phyloP scores from a whole-genome alignment of 2,329 filamentous ascomycete species.

The Monosporascus sp. region DNA sequence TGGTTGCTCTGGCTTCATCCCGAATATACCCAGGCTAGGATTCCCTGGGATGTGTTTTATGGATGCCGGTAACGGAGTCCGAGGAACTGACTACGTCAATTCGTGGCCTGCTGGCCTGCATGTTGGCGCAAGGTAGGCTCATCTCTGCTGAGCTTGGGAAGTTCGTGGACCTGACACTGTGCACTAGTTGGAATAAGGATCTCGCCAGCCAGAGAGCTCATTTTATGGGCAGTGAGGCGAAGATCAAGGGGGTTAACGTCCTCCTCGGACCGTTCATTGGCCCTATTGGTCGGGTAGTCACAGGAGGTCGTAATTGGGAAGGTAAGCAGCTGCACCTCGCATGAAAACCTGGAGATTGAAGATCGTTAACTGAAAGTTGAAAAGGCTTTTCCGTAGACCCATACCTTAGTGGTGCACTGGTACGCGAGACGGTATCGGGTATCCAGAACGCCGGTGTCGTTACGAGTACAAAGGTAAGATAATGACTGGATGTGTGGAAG shows the following conservation, averaged over 20 bases:
- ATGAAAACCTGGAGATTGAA: not conserved
- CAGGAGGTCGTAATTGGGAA: slow-evolving; percentile 51
- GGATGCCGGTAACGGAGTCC: slow-evolving; percentile 11
- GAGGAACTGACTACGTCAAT: slow-evolving; percentile 11
- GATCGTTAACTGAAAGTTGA: not conserved
- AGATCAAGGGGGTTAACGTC: slow-evolving; percentile 63
- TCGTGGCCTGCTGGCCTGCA: slow-evolving; percentile 11
- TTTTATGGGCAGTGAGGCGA: slow-evolving; percentile 61
- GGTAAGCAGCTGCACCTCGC: slow-evolving; percentile 4
- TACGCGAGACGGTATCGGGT: slow-evolving; percentile 45
- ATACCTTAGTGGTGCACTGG: slow-evolving; percentile 39
- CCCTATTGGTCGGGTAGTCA: slow-evolving; percentile 45
- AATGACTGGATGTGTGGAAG: not conserved
- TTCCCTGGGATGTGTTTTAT: slow-evolving; percentile 12
- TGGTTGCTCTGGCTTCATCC: slow-evolving; percentile 12
- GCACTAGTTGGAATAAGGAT: slow-evolving; percentile 60
- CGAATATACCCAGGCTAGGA: slow-evolving; percentile 7
- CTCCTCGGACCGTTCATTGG: slow-evolving; percentile 61
- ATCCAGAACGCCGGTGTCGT: slow-evolving; percentile 29
- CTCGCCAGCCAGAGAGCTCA: slow-evolving; percentile 57
- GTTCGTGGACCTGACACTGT: not conserved
- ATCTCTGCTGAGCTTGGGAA: not conserved
- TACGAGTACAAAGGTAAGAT: slow-evolving; percentile 11
- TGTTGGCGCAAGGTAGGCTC: slow-evolving; percentile 10
- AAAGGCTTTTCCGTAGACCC: slow-evolving; percentile 12